Conservation (phyloP, 768 basidiomycete genomes). For the Udeniomyces megalosporus region DNA sequence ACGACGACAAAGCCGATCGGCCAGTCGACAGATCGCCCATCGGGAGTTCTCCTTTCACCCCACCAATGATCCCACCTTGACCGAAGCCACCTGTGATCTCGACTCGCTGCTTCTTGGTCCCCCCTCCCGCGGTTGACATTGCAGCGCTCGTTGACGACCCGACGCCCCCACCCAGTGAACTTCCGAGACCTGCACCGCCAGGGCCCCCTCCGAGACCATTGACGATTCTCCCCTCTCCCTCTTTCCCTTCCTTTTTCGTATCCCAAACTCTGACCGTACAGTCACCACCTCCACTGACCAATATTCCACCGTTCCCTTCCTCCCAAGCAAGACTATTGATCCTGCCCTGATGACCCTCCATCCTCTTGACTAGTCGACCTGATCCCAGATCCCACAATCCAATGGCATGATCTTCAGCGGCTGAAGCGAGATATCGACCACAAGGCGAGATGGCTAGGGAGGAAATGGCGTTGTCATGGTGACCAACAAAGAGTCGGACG, state of each 20-base stretch:
- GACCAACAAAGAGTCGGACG: slow-evolving; percentile 87
- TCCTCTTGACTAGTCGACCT: slow-evolving; percentile 87
- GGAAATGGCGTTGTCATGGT: slow-evolving; percentile 65
- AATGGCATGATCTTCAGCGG: slow-evolving; percentile 81
- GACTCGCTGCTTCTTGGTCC: no score
- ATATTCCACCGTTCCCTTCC: slow-evolving; percentile 61
- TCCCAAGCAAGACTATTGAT: slow-evolving; percentile 84
- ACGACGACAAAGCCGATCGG: neutral
- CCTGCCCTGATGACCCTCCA: slow-evolving; percentile 80
- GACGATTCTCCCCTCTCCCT: slow-evolving; percentile 24
- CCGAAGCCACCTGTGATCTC: no score
- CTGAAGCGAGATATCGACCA: slow-evolving; percentile 81
- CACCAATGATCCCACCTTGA: neutral
- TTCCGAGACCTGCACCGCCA: neutral
- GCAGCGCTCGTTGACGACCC: no score
- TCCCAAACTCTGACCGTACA: slow-evolving; percentile 99
- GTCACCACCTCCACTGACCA: slow-evolving; percentile 82
- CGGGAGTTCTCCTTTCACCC: neutral
- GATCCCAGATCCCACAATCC: slow-evolving; percentile 93
- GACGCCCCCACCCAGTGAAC: no score
- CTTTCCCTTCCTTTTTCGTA: slow-evolving; percentile 60
- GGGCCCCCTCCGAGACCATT: neutral
- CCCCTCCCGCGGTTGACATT: no score
- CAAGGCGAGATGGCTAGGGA: slow-evolving; percentile 81
- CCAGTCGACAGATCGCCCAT: slow-evolving; percentile 16